Evolutionary conservation across 768 basidiomycete genomes (phyloP).

Genomic region (Tulasnella calospora): DNA sequence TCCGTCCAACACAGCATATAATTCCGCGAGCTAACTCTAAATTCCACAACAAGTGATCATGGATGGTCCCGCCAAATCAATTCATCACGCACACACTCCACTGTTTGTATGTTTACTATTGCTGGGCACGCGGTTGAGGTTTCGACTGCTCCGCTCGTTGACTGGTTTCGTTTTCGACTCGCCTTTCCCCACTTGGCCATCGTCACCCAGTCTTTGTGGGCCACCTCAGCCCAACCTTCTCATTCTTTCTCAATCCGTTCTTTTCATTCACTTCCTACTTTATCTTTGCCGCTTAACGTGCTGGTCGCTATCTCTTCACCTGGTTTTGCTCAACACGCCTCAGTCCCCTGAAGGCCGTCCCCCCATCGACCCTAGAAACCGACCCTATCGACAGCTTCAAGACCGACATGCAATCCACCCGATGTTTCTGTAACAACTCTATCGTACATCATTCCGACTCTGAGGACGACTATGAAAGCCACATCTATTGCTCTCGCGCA

Average conservation of each 20-base stretch:
- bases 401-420: neutral
- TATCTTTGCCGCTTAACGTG: neutral
- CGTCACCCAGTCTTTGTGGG: neutral
- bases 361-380: neutral
- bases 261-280: neutral
- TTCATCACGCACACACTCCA: neutral
- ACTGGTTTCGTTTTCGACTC: neutral
- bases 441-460: neutral
- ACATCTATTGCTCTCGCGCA: slow-evolving; percentile 20
- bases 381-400: neutral
- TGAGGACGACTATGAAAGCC: slow-evolving; percentile 10
- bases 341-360: neutral
- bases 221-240: neutral
- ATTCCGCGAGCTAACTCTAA: neutral
- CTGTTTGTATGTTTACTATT: neutral
- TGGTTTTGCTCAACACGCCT: neutral
- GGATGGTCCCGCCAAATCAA: neutral
- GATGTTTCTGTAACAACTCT: slow-evolving; percentile 9
- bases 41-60: neutral
- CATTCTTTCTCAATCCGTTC: neutral
- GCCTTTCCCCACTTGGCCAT: neutral
- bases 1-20: neutral
- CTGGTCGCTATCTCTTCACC: neutral
- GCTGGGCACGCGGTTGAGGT: neutral
- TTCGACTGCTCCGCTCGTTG: neutral